Base-by-base conservation (phyloP, 345 rosid genomes). In the Gossypium bickii region DNA sequence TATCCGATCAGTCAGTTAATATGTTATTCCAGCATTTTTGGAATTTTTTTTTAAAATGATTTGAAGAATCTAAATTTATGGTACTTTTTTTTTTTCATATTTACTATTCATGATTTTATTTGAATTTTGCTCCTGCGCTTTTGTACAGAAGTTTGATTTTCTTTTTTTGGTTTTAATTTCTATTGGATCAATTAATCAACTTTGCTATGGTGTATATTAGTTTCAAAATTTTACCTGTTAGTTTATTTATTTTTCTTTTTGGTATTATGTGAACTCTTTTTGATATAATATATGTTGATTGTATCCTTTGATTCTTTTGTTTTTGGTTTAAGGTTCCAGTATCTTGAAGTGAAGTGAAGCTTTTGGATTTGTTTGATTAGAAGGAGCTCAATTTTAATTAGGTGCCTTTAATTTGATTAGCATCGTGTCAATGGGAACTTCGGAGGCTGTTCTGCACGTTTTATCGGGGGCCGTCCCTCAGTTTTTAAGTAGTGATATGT, bases 371-470 rank as follows among this genome's bases (percentile, higher is more conserved):
- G 12, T 60, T 25, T 72, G 3, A 25, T 49, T 48, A 8, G n/a
- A 71, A 41, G 27, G 13, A 5, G 29, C 52, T 63, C 7, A 20
- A 29, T 58, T 45, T 57, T 53, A 16, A 45, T 65, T 17, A 18
- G 61, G 43, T 57, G 71, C 7, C 6, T 61, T 73, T 70, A 38
- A 41, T 64, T 79, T 69, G 79, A 61, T 66, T 67, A 79, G 38
- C 59, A 67, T 47, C 66, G 66, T 51, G 63, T 25, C 53, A 63
- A 84, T 89, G 89, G 90, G 81, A 75, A 82, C 87, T 83, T 75
- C 71, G 20, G 88, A 86, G 80, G 85, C 79, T 73, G 86, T 83
- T 74, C 82, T 84, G 60, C 89, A 85, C 67, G 80, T 84, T 71
- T 79, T 85, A 11, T 78, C 84, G 11, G 80, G 87, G 80, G 73